Percentiles rank a stretch among this genome's conserved stretches.
phyloP scores from a whole-genome alignment of 108 stramenopile species.

The Epipyxis sp. region DNA sequence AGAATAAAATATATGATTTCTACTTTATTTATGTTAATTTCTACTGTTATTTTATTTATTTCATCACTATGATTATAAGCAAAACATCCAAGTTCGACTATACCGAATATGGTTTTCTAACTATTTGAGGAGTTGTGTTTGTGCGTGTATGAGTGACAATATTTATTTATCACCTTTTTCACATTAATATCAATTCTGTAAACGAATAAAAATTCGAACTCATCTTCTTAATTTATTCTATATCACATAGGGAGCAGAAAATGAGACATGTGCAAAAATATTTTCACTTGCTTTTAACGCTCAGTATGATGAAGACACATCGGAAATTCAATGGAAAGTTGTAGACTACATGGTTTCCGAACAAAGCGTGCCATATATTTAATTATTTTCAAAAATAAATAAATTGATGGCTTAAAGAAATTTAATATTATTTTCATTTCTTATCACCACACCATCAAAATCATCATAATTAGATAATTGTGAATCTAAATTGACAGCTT shows the following conservation, averaged over 20 bases:
- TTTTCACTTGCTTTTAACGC: slow-evolving; percentile 91
- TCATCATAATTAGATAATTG: no score
- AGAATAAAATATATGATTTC: background rate
- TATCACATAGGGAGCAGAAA: slow-evolving; percentile 48
- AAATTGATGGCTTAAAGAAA: no score
- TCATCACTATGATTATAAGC: background rate
- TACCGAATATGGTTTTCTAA: background rate
- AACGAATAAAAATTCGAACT: no score
- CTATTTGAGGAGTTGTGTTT: background rate
- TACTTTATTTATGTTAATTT: slow-evolving; percentile 3
- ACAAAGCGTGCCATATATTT: no score
- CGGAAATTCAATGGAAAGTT: slow-evolving; percentile 88
- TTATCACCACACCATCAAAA: no score
- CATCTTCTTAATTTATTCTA: background rate
- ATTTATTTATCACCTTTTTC: background rate
- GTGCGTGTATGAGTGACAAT: slow-evolving; percentile 21
- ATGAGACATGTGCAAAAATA: slow-evolving; percentile 68
- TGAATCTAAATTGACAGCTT: no score
- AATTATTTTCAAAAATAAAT: no score
- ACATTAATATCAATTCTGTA: no score
- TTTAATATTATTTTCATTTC: no score
- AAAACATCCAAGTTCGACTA: background rate
- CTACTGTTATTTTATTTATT: background rate
- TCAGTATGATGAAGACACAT: slow-evolving; percentile 85
- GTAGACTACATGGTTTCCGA: slow-evolving; percentile 64